phyloP scores from a whole-genome alignment of 305 asterid genomes.

The Rubia occidens region DNA sequence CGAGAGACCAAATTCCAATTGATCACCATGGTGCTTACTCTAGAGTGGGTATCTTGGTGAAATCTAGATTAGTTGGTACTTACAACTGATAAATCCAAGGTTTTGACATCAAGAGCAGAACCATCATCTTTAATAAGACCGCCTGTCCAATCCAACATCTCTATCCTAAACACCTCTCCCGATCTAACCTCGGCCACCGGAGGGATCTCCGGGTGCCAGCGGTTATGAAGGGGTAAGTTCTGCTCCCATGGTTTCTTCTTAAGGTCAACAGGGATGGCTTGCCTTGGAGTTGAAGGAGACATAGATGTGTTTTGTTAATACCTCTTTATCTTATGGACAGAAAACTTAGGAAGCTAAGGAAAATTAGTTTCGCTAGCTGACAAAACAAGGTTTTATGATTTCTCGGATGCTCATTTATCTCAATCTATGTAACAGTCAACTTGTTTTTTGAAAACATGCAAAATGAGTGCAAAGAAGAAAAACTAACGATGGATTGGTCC shows the following conservation, averaged over 20 bases:
- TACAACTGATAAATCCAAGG: slow-evolving; percentile 60
- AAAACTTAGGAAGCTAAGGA: slow-evolving; percentile 7
- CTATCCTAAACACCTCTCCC: slow-evolving; percentile 65
- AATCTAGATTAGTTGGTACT: slow-evolving; percentile 15
- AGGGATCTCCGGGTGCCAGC: slow-evolving; percentile 89
- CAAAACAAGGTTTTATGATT: slow-evolving; percentile 17
- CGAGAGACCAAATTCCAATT: no score
- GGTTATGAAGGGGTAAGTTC: slow-evolving; percentile 62
- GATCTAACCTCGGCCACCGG: slow-evolving; percentile 59
- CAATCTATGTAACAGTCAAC: not conserved
- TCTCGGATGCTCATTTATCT: no score
- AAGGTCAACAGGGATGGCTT: slow-evolving; percentile 51
- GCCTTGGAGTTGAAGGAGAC: slow-evolving; percentile 56
- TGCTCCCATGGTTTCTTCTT: slow-evolving; percentile 70
- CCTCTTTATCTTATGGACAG: not conserved
- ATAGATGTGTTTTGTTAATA: slow-evolving; percentile 9
- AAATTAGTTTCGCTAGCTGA: slow-evolving; percentile 23
- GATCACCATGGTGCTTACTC: no score
- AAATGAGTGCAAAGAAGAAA: not conserved
- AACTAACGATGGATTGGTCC: slow-evolving; percentile 52
- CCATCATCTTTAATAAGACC: slow-evolving; percentile 53
- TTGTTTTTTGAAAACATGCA: no score
- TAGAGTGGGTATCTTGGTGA: not conserved
- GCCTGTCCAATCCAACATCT: slow-evolving; percentile 88
- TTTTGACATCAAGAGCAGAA: slow-evolving; percentile 66